Conservation (phyloP, 352 stramenopile species). For the Phytophthora kernoviae region DNA sequence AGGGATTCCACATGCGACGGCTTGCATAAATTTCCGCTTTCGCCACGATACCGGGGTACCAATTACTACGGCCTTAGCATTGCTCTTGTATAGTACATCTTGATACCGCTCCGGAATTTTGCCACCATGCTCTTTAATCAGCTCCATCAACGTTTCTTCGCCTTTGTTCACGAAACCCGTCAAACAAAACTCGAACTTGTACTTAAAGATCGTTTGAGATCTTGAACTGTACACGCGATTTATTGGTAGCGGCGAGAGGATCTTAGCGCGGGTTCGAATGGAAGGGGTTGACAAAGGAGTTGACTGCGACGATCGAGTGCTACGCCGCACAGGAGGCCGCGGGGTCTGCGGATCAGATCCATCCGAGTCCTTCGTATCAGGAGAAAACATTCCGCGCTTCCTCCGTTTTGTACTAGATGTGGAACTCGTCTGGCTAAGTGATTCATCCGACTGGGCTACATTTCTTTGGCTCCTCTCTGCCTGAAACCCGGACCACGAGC, state of each 20-base stretch:
- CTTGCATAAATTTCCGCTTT: slow-evolving; percentile 84
- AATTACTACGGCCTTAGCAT: slow-evolving; percentile 70
- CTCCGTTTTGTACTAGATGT: slow-evolving; percentile 23
- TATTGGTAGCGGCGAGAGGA: slow-evolving; percentile 54
- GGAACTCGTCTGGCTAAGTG: slow-evolving; percentile 2
- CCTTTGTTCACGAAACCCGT: slow-evolving; percentile 68
- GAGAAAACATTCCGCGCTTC: slow-evolving; percentile 21
- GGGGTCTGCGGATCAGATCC: slow-evolving; percentile 20
- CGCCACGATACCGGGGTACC: slow-evolving; percentile 75
- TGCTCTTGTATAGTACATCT: slow-evolving; percentile 53
- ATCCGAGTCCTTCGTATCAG: slow-evolving; percentile 9
- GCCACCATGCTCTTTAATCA: slow-evolving; percentile 73
- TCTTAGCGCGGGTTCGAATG: slow-evolving; percentile 52
- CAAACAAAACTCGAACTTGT: slow-evolving; percentile 79
- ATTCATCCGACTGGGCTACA: slow-evolving; percentile 5
- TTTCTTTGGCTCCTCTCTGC: slow-evolving; percentile 25
- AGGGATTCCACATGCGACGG: slow-evolving; percentile 78
- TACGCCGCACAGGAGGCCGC: slow-evolving; percentile 17
- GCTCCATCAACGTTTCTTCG: slow-evolving; percentile 48
- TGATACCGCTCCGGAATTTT: slow-evolving; percentile 55
- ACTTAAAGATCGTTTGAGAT: slow-evolving; percentile 68
- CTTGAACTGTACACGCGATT: slow-evolving; percentile 53
- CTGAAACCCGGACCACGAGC: slow-evolving; percentile 1
- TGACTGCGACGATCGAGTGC: slow-evolving; percentile 28
- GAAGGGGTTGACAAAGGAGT: slow-evolving; percentile 49